Conservation (phyloP, 1,284 basidiomycete species). For the Rhodotorula glutinis region DNA sequence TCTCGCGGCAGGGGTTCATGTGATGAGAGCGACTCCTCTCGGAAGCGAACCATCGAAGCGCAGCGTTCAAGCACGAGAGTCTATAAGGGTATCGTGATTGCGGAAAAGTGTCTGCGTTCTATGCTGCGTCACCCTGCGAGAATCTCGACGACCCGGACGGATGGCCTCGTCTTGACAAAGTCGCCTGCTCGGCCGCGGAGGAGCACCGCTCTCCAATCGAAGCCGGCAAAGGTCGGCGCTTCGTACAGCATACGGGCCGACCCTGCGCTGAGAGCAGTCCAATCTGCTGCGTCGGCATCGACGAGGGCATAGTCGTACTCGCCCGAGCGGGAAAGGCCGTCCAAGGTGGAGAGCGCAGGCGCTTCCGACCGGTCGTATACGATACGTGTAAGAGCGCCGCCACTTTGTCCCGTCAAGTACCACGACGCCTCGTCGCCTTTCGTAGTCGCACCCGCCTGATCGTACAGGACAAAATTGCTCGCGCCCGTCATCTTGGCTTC, state of each 20-base stretch:
- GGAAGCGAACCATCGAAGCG: no score
- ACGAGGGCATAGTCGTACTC: slow-evolving; percentile 13
- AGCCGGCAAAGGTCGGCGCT: slow-evolving; percentile 4
- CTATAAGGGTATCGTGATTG: no score
- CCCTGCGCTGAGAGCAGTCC: no score
- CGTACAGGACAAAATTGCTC: slow-evolving; percentile 18
- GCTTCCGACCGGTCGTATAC: slow-evolving; percentile 12
- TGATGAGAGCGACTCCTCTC: no score
- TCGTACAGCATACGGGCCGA: background rate
- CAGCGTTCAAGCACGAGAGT: no score
- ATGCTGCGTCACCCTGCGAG: no score
- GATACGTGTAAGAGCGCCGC: background rate
- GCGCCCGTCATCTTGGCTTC: slow-evolving; percentile 26
- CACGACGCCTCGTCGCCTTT: background rate
- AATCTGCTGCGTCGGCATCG: background rate
- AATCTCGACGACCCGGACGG: slow-evolving; percentile 1
- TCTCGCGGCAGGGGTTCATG: no score
- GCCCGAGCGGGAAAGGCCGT: background rate
- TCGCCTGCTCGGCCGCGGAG: background rate
- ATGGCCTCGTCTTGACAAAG: background rate
- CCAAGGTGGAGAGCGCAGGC: background rate
- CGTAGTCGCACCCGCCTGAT: background rate
- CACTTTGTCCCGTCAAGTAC: slow-evolving; percentile 1
- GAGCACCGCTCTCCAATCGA: background rate
- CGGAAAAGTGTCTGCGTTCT: no score